Base-by-base conservation (phyloP, 75 land plant genomes). In the Picea glauca region DNA sequence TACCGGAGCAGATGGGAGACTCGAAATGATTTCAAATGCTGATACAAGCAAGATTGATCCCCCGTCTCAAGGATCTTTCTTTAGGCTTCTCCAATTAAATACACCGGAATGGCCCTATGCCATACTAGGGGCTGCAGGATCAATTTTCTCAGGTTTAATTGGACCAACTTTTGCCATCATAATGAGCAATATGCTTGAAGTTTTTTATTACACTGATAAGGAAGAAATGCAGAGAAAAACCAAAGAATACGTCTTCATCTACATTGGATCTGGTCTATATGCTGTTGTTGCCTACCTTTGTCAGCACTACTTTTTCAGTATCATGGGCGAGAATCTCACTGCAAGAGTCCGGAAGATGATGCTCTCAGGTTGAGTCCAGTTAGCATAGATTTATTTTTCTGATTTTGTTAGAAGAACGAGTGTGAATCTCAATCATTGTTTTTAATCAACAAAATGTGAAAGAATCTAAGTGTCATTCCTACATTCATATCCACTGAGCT, bases 31-130 rank as follows among this genome's bases (percentile, higher is more conserved):
- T 57, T 91, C 93, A 26, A 87, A 84, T 83, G 91, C 88, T 43
- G 94, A 92, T 76, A 84, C 83, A 5, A 84, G 86, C 40, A 65
- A 67, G 38, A 87, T 78, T 60, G 83, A 84, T 77, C 84, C 81
- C 17, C 91, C 87, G 8, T 85, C 92, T 1, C 75, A 84, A 38
- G 91, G 89, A 1, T 92, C 90, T 14, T 90, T 85, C 75, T 85
- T 77, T 79, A 81, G 96, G 5, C 87, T 94, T 73, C 82, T 98
- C 63, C 94, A 93, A 82, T 79, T 98, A n/a, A 94, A 95, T 81
- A 88, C 85, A 35, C 96, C 98, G 1, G 99, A 98, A 60, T 98
- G 98, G 99, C 94, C 96, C 54, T 98, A 92, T 77, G 87, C 91
- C 4, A 33, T 93, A 13, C 78, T 93, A 83, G 99, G 98, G 18